Evolutionary conservation across 768 basidiomycete genomes (phyloP), one percentile per base, ranked within the genome.

Genomic region (Pholiota molesta): DNA sequence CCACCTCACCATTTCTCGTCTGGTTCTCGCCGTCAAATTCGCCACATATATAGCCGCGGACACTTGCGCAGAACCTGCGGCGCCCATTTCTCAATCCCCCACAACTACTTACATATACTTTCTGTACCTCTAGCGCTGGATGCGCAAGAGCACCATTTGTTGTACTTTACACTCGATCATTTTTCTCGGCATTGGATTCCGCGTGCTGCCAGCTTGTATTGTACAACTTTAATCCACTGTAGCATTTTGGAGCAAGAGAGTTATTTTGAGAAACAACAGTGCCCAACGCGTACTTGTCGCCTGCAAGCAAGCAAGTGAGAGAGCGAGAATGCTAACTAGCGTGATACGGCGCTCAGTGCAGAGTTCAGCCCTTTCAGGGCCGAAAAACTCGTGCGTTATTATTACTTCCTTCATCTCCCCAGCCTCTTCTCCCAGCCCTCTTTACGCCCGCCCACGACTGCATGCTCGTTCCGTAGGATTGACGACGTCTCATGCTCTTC

Each of bases 401-500:
- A 54, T 70, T 64, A 54, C 57, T 60, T 44, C 52, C 62, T 57
- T 59, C 64, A 42, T 60, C 59, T 49, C 44, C 44, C 26, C 26
- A 26, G 26, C 26, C 26, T 4, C 26, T 26, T 60, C 59, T 49
- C 44, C 44, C 47, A 26, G 19, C 19, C 47, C 9, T 23, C 23
- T 10, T 52, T 51, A 55, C 60, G 52, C 55, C 56, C 31, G 31
- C 31, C 52, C 52, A 61, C 61, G 17, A 40, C 57, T 66, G 62
- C 65, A 66, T 70, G 69, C 63, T 57, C 62, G 39, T 55, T 37
- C 37, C 47, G 57, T 62, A 61, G 58, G 42, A 47, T 49, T 63
- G 11, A 66, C 65, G 58, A 65, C 62, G 33, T 59, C 63, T 66
- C 55, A 83, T 83, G 81, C 72, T 79, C 59, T 81, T 83, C 70